Evolutionary conservation across 192 early-diverging fungal genomes (phyloP), one percentile per base, ranked within the genome.

Genomic region (Coemansia furcata): DNA sequence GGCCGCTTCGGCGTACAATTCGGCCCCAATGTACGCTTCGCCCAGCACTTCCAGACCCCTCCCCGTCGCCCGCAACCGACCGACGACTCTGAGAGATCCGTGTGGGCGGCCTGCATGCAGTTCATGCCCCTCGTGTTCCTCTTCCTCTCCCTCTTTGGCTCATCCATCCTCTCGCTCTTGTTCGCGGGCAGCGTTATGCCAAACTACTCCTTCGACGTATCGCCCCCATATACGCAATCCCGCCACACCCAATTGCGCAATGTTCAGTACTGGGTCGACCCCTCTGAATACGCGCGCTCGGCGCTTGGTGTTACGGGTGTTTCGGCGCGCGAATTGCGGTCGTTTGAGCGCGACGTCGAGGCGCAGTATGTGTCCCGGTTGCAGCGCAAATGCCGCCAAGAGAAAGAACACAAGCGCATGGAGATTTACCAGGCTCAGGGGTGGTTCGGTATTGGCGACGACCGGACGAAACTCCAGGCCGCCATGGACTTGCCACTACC

Each of bases 221-320:
- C 79, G 4, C 66, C 71, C 2, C 62, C 66, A 6, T 89, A 91
- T 69, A 78, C 84, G 10, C 49, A 84, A 39, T 36, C 60, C 44
- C 85, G 89, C 15, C 60, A 60, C 21, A 95, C 96, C 6, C 50
- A 66, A 3, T 44, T 61, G n/a, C 87, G 88, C 47, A 74, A 85
- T 8, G 87, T 96, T 3, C 78, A 71, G 11, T 98, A 95, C 76
- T 98, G 84, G 77, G 91, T 98, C n/a, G 88, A 95, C 62, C 57
- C 60, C 21, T 52, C 63, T 33, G 84, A 88, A 50, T 86, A 87
- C 71, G 66, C 69, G 21, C 71, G 72, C 32, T 74, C 73, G 0
- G 54, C 73, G 19, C 11, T 74, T 9, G 73, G 60, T 15, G 19
- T 38, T 54, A 35, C 73, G 66, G 39, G 74, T 67, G 35, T 75